phyloP scores from a whole-genome alignment of 352 stramenopile genomes.

The Phytophthora citricola region DNA sequence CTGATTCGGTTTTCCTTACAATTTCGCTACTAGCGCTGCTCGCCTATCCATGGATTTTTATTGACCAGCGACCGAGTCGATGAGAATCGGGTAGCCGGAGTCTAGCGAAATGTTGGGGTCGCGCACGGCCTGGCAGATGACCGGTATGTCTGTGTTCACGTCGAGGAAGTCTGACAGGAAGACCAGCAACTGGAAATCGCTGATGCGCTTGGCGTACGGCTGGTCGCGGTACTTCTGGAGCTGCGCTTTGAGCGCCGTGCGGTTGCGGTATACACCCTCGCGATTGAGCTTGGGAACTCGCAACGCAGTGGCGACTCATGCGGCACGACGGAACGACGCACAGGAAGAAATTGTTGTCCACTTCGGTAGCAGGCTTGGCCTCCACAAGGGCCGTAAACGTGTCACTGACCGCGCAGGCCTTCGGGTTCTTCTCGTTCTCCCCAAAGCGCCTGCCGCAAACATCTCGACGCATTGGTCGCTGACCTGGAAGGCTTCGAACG shows the following conservation, averaged over 20 bases:
- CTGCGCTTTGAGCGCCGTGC: constrained; percentile 94
- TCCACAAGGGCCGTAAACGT: constrained; percentile 98
- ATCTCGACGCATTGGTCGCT: constrained; percentile 98
- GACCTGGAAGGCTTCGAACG: constrained; percentile 97
- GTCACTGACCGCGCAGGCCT: constrained; percentile 92
- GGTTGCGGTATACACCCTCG: constrained; percentile 80
- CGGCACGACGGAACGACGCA: constrained; percentile 95
- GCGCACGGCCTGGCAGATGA: constrained; percentile 93
- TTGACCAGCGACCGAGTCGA: constrained; percentile 93
- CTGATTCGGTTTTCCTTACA: constrained; percentile 17
- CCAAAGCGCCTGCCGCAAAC: constrained; percentile 94
- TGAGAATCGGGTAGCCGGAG: constrained; percentile 96
- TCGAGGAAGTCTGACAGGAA: constrained; percentile 96
- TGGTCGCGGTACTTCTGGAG: constrained; percentile 75
- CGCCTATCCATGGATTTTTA: constrained; percentile 35
- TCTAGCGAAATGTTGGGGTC: constrained; percentile 91
- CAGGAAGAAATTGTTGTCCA: constrained; percentile 92
- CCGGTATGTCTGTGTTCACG: constrained; percentile 90
- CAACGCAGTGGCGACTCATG: constrained; percentile 93
- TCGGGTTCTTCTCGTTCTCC: constrained; percentile 90
- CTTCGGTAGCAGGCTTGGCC: constrained; percentile 89
- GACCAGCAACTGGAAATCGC: constrained; percentile 96
- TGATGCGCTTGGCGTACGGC: constrained; percentile 90
- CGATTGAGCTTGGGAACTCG: constrained; percentile 95
- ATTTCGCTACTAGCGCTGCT: constrained; percentile 14